Conservation (phyloP, 352 stramenopile species). For the Blastocystis sp. region DNA sequence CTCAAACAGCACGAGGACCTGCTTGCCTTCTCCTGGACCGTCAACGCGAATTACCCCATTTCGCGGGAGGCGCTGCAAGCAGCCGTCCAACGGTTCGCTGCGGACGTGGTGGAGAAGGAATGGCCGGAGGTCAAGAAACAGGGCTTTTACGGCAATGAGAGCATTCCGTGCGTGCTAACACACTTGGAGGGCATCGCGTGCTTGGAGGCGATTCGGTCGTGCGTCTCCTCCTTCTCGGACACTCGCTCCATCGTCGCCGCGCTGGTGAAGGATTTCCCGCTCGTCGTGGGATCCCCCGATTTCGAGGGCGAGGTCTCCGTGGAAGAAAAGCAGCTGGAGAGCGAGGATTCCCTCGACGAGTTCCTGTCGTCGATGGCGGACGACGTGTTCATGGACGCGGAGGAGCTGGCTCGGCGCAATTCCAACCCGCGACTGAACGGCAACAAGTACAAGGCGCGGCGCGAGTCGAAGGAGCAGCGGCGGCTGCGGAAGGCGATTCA, state of each 20-base stretch:
- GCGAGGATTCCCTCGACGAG: slow-evolving; percentile 10
- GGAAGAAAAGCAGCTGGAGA: not conserved
- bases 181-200: slow-evolving; percentile 2
- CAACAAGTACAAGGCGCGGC: not conserved
- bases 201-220: not conserved
- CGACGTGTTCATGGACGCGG: slow-evolving; percentile 35
- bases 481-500: not conserved
- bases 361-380: slow-evolving; percentile 24
- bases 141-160: not conserved
- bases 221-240: slow-evolving; percentile 5
- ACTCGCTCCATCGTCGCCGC: not conserved
- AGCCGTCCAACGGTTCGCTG: not conserved
- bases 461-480: not conserved
- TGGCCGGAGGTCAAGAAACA: not conserved
- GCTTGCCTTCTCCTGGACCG: not conserved
- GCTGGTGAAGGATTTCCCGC: not conserved
- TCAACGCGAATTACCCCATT: not conserved
- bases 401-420: slow-evolving; percentile 8
- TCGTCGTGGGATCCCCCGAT: not conserved
- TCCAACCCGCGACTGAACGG: not conserved
- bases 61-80: not conserved
- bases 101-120: not conserved
- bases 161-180: not conserved
- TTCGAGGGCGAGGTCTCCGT: not conserved
- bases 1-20: not conserved